Base-by-base conservation (phyloP, 2,329 filamentous ascomycete genomes). In the Aspergillus aculeatus region DNA sequence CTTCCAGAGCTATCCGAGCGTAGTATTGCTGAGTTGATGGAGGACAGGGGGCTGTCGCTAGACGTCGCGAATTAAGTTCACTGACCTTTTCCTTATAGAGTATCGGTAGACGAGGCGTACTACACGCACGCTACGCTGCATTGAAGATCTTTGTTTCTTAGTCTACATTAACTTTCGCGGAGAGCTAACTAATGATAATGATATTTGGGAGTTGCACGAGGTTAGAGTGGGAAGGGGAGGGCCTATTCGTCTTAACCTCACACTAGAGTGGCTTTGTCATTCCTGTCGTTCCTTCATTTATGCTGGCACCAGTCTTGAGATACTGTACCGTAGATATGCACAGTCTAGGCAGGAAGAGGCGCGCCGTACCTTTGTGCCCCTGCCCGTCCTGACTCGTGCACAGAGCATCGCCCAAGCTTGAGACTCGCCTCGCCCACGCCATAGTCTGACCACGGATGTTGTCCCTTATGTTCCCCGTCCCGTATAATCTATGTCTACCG, bases 1-100 rank as follows among this genome's bases (percentile, higher is more conserved):
- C 85, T 96, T 71, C 95, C 95, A 4, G 95, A 99, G 78, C 74
- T 98, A 68, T 83, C 83, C 56, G 89, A 91, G 68, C 87, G 85
- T 72, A 86, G 87, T 41, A 84, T 91, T 31, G 81, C 82, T 57
- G 90, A 92, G 69, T 76, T 96, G 58, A 86, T 90, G 84, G 87
- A 86, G 64, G 89, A 92, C 75, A 83, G 91, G 69, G 80, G 92
- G 52, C 66, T 76, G 29, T 58, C 64, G 35, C 50, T 66, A 38
- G 38, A 44, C 14, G 60, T 61, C 41, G 55, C 66, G 54, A 61
- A 55, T 49, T 61, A 59, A 65, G 50, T 50, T 64, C 23, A 26
- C 52, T 26, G 24, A 9, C 23, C 50, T 26, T 48, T 32, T 10
- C 41, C 44, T 26, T 23, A 21, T 55, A 41, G 38, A 44, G 38